These are phyloP conservation scores for Physcomitrellopsis africana DNA, from an alignment of 225 moss, liverwort and hornwort species.

Conservation along the genomic window DNA sequence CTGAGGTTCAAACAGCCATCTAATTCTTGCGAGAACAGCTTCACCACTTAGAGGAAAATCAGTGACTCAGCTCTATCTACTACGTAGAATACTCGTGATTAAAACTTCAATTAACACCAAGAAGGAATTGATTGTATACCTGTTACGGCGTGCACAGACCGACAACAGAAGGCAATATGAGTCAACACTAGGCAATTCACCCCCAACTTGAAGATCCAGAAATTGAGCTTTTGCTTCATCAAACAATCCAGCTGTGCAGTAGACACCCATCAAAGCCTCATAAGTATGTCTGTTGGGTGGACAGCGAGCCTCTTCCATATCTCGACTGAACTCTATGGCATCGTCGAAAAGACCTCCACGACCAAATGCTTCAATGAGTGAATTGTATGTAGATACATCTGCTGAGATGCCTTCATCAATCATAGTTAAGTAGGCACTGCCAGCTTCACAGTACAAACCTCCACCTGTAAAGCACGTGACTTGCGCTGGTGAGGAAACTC, in stretches of 20 bases:
- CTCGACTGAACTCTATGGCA: slow-evolving; percentile 88
- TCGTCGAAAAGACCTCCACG: slow-evolving; percentile 93
- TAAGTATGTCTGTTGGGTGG: slow-evolving; percentile 81
- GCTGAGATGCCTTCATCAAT: slow-evolving; percentile 61
- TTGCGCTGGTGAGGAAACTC: not conserved
- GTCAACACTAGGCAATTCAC: slow-evolving; percentile 69
- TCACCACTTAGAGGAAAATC: not conserved
- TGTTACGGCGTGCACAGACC: slow-evolving; percentile 93
- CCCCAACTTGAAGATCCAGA: slow-evolving; percentile 92
- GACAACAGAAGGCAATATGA: slow-evolving; percentile 94
- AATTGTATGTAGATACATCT: slow-evolving; percentile 80
- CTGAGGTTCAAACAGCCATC: not conserved
- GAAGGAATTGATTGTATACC: slow-evolving; percentile 42
- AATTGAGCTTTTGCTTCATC: slow-evolving; percentile 96
- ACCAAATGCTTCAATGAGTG: slow-evolving; percentile 89
- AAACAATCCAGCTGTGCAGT: slow-evolving; percentile 89
- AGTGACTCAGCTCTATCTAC: not conserved
- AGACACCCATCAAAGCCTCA: slow-evolving; percentile 81
- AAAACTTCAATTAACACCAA: not conserved
- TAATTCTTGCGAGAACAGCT: not conserved
- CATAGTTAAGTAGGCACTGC: slow-evolving; percentile 83
- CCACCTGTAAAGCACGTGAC: slow-evolving; percentile 48
- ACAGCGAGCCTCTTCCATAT: slow-evolving; percentile 95
- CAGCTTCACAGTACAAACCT: slow-evolving; percentile 89
- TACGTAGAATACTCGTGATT: not conserved